Conservation (phyloP, 176 grass and related monocot genomes). For the Juncus inflexus region DNA sequence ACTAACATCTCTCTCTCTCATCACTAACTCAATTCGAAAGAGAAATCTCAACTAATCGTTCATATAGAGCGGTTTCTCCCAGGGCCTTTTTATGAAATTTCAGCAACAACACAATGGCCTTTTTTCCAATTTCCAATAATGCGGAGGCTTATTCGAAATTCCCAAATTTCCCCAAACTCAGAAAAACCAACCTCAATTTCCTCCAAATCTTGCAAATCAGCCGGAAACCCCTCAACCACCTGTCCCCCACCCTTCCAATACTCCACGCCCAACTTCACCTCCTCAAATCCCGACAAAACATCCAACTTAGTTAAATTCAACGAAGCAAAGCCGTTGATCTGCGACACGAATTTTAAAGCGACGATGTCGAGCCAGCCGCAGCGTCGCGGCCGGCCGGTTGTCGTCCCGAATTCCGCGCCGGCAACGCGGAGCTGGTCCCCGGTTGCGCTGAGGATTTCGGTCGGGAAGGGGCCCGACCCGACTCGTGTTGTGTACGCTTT, state of each 20-base stretch:
- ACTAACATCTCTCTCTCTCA: no score
- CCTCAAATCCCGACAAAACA: constrained; percentile 65
- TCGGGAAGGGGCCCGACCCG: constrained; percentile 85
- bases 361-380: constrained; percentile 96
- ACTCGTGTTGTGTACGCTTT: constrained; percentile 97
- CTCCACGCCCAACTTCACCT: constrained; percentile 65
- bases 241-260: constrained; percentile 43
- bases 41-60: background rate
- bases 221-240: constrained; percentile 50
- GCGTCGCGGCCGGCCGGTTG: constrained; percentile 72
- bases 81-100: no score
- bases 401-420: constrained; percentile 93
- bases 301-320: constrained; percentile 90
- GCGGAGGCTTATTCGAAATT: background rate
- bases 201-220: constrained; percentile 54
- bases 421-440: constrained; percentile 60
- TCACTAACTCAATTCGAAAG: no score
- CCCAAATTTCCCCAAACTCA: background rate
- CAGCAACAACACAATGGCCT: no score
- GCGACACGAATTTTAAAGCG: constrained; percentile 71
- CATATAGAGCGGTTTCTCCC: no score
- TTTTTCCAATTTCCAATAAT: background rate
- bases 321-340: constrained; percentile 87
- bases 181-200: constrained; percentile 48
- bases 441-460: constrained; percentile 61